Base-by-base conservation (phyloP, 2,329 filamentous ascomycete genomes). In the Huntiella moniliformis region DNA sequence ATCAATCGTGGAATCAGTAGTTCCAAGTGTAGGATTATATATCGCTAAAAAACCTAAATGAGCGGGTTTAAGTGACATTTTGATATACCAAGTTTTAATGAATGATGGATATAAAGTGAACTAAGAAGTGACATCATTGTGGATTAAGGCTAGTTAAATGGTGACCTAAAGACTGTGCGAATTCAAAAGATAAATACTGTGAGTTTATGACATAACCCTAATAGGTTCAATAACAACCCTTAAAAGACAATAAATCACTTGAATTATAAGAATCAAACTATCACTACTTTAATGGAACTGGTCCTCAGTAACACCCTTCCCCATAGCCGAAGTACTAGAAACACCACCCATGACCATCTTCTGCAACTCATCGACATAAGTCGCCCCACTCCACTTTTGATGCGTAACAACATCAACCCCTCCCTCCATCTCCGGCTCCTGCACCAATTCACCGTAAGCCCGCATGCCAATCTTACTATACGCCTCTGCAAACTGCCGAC, bases 261-360 rank as follows among this genome's bases (percentile, higher is more conserved):
- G 22, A 28, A 28, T 10, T 10, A 35, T 13, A 42, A 16, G n/a
- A 8, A 16, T 33, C 32, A 4, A 16, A 17, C 31, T 11, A 15
- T 16, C n/a, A 17, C 42, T 18, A 7, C 13, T 46, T 50, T 53
- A 57, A 34, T 86, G 79, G 63, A 98, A 98, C 66, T 98, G 91
- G 57, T 95, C 87, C 69, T 98, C 91, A 1, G 91, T 98, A 49
- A 98, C 91, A 50, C 91, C 91, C 67, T 86, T 84, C 32, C 88
- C 91, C 91, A 98, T 98, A 15, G 91, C 91, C 50, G 83, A 83
- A 1, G 88, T 96, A 52, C 79, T 86, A 61, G 79, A 87, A 47
- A 96, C 78, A 53, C 91, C 91, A 2, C 91, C 91, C 4, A 79
- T 87, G 32, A 98, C 83, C 87, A 98, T 95, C 74, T 93, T 94